Evolutionary conservation across 148 eudicot species (phyloP).

Genomic region (Rhododendron williamsianum): DNA sequence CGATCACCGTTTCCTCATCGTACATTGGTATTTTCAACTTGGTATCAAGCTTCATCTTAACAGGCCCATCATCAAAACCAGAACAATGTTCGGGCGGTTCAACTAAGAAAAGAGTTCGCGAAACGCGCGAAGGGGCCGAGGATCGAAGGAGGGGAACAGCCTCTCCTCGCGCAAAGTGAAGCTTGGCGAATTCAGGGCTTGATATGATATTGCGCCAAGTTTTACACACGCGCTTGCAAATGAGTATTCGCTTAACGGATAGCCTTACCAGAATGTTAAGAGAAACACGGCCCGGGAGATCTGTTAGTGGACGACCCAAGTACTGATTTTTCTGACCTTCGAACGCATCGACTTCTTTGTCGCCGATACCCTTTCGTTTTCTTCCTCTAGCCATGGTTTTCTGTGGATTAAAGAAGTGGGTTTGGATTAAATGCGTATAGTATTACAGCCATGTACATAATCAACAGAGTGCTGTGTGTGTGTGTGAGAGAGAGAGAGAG

Average conservation of each 20-base stretch:
- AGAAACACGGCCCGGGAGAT: background rate
- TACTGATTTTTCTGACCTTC: background rate
- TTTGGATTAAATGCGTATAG: no score
- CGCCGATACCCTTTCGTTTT: background rate
- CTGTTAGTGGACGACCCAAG: background rate
- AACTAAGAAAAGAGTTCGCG: conserved; percentile 9
- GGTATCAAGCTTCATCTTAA: conserved; percentile 5
- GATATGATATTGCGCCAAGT: background rate
- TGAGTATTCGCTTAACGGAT: background rate
- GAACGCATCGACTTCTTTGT: background rate
- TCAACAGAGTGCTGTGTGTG: background rate
- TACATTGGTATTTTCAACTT: conserved; percentile 12
- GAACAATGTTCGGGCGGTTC: background rate
- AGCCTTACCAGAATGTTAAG: background rate
- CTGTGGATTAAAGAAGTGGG: background rate
- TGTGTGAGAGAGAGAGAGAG: background rate
- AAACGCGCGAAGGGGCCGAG: background rate
- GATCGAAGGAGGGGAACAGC: background rate
- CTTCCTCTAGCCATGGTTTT: background rate
- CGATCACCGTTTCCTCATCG: background rate
- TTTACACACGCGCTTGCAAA: conserved; percentile 9
- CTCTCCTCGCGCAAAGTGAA: conserved; percentile 3
- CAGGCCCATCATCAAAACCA: background rate
- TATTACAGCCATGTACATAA: no score
- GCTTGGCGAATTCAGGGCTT: conserved; percentile 6